Conservation (phyloP, 169 alveolate species). For the Cyclospora cayetanensis region DNA sequence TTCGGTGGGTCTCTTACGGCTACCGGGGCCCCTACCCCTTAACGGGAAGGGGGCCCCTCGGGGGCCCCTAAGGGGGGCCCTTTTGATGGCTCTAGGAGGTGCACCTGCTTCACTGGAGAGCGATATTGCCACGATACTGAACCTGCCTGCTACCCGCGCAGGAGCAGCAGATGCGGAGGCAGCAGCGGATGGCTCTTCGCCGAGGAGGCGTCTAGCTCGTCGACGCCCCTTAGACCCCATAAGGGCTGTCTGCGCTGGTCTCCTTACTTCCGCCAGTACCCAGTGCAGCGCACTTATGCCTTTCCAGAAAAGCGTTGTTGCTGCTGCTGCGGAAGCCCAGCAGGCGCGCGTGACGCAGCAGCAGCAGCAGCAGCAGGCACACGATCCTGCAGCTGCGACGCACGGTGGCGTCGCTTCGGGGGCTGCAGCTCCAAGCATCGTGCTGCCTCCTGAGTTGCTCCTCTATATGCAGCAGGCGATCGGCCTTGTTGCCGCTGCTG, state of each 20-base stretch:
- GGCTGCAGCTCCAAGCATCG: neutral
- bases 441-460: neutral
- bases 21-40: neutral
- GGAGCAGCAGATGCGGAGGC: neutral
- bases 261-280: neutral
- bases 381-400: neutral
- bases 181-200: too few species aligned
- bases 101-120: neutral
- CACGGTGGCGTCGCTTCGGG: neutral
- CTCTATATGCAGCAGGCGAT: conserved; percentile 9
- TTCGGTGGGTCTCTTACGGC: neutral
- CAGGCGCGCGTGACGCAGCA: conserved; percentile 10
- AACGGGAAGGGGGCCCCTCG: neutral
- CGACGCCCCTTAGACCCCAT: neutral
- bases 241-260: neutral
- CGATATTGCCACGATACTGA: neutral
- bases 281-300: neutral
- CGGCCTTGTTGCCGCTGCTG: conserved; percentile 14
- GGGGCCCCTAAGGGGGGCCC: conserved; percentile 15
- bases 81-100: neutral
- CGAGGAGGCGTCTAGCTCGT: too few species aligned
- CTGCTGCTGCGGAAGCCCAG: neutral
- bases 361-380: conserved; percentile 34
- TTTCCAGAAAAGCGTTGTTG: neutral
- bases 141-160: neutral